phyloP scores from a whole-genome alignment of 805 yeast genomes.

The Dipodascopsis tothii region DNA sequence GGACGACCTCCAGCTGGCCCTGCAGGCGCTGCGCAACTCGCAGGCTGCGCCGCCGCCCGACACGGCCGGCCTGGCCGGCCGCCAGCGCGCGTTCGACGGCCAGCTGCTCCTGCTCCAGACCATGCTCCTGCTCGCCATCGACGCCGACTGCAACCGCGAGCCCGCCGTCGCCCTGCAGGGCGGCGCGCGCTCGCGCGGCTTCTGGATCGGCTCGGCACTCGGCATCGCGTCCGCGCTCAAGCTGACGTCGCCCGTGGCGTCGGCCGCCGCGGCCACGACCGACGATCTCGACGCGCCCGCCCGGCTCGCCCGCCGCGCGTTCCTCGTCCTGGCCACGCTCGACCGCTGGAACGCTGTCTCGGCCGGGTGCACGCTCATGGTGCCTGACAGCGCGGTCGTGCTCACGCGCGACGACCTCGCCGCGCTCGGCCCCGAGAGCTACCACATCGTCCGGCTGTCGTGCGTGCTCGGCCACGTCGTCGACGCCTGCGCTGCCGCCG shows the following conservation, averaged over 20 bases:
- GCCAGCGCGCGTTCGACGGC: conserved; percentile 11
- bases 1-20: conserved; percentile 10
- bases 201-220: conserved; percentile 35
- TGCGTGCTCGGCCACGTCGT: conserved; percentile 24
- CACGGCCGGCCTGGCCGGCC: conserved; percentile 5
- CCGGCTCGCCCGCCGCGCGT: conserved; percentile 24
- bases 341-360: conserved; percentile 29
- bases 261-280: conserved; percentile 15
- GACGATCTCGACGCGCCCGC: conserved; percentile 22
- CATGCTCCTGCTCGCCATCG: conserved; percentile 28
- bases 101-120: conserved; percentile 32
- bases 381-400: conserved; percentile 23
- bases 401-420: conserved; percentile 20
- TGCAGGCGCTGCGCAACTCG: conserved; percentile 7
- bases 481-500: conserved; percentile 10
- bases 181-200: conserved; percentile 5
- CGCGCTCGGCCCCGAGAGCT: conserved; percentile 16
- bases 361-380: conserved; percentile 23
- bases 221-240: conserved; percentile 25
- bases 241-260: conserved; percentile 21
- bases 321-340: conserved; percentile 26
- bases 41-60: conserved; percentile 1
- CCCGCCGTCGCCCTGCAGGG: conserved; percentile 7
- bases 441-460: conserved; percentile 20
- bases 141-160: conserved; percentile 27